Conservation (phyloP, 1,284 basidiomycete genomes). For the Melampsora americana region DNA sequence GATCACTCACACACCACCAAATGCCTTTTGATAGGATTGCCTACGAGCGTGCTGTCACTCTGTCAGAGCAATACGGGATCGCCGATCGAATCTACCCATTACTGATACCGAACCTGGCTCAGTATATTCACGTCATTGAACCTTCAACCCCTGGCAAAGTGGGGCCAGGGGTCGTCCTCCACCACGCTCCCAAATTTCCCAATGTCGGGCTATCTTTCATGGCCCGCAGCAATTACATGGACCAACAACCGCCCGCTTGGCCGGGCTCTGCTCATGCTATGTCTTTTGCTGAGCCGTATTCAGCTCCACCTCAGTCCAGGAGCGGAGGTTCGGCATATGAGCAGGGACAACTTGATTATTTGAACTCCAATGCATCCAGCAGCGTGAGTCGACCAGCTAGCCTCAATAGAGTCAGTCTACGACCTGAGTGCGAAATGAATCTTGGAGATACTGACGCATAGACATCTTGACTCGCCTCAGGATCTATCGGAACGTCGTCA, state of each 20-base stretch:
- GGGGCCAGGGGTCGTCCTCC: not conserved
- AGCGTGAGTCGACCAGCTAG: slow-evolving; percentile 15
- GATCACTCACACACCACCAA: not conserved
- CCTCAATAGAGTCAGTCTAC: too few species aligned
- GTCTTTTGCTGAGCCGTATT: slow-evolving; percentile 21
- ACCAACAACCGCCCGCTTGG: slow-evolving; percentile 4
- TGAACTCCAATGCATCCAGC: slow-evolving; percentile 9
- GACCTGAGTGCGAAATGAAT: not conserved
- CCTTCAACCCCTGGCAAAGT: slow-evolving; percentile 7
- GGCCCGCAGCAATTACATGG: not conserved
- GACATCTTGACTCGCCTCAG: slow-evolving; percentile 5
- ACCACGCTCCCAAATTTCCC: slow-evolving; percentile 27
- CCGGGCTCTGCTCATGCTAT: slow-evolving; percentile 10
- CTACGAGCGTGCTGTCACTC: slow-evolving; percentile 25
- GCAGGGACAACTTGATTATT: slow-evolving; percentile 31
- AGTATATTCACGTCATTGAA: slow-evolving; percentile 33
- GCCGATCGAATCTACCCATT: slow-evolving; percentile 34
- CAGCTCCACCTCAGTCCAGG: slow-evolving; percentile 18
- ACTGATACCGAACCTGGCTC: slow-evolving; percentile 33
- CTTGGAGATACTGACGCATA: not conserved
- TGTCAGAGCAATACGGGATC: slow-evolving; percentile 44
- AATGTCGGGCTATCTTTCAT: slow-evolving; percentile 13
- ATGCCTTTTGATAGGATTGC: slow-evolving; percentile 36
- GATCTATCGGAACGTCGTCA: slow-evolving; percentile 36
- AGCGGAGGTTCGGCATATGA: slow-evolving; percentile 18